A percentile compares a stretch with the other conserved stretches of the same genome.
Conservation (phyloP, 2,329 filamentous ascomycete species). For the Moelleriella libera region DNA sequence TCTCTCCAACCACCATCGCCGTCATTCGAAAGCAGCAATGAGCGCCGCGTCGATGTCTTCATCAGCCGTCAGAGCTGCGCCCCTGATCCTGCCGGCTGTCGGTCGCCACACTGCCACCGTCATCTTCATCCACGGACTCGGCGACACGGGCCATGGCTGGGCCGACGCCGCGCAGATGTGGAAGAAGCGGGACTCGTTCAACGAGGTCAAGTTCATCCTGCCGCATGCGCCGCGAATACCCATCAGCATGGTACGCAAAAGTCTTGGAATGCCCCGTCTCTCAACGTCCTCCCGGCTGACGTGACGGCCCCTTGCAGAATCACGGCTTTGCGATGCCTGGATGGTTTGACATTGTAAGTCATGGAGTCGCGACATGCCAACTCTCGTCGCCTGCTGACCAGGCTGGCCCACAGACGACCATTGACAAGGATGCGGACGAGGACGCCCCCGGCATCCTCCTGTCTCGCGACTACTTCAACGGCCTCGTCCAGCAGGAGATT, state of each 20-base stretch:
- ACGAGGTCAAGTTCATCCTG: constrained; percentile 87
- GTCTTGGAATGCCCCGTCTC: background rate
- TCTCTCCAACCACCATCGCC: background rate
- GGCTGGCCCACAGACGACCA: constrained; percentile 12
- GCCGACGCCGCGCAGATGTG: constrained; percentile 75
- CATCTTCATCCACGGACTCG: constrained; percentile 86
- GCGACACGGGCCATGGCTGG: constrained; percentile 72
- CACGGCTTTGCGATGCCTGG: constrained; percentile 69
- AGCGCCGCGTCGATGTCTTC: constrained; percentile 10
- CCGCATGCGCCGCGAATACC: constrained; percentile 81
- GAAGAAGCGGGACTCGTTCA: constrained; percentile 64
- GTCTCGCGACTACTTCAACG: constrained; percentile 54
- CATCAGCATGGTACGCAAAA: constrained; percentile 46
- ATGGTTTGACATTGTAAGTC: constrained; percentile 66
- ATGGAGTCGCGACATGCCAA: background rate
- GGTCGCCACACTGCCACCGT: constrained; percentile 84
- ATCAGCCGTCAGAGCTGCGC: constrained; percentile 21
- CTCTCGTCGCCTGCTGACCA: background rate
- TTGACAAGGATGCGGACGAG: constrained; percentile 26
- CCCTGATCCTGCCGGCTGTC: constrained; percentile 63
- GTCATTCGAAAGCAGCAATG: background rate
- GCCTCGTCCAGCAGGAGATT: constrained; percentile 66
- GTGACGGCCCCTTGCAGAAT: constrained; percentile 35
- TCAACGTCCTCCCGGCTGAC: too few species aligned
- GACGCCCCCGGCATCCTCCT: constrained; percentile 55